Conservation (phyloP, 208 protist species). For the Crithidia fasciculata region DNA sequence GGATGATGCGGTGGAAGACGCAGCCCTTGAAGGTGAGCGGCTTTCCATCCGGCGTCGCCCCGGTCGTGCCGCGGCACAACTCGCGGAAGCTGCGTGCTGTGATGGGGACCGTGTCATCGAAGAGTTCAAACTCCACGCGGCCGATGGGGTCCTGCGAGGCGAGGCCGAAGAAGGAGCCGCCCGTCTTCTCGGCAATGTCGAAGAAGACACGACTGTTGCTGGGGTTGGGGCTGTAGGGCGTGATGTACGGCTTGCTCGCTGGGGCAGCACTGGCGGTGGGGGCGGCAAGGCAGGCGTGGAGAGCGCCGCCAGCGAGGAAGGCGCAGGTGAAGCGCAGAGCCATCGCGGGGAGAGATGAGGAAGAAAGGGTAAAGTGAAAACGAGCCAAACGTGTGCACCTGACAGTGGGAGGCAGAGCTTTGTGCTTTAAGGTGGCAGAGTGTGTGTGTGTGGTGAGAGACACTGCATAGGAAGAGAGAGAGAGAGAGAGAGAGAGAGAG, state of each 20-base stretch:
- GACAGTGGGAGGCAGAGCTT: too few relatives aligned
- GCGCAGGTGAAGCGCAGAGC: slow-evolving; percentile 55
- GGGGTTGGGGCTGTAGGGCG: slow-evolving; percentile 65
- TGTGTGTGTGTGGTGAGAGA: too few relatives aligned
- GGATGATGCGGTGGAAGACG: slow-evolving; percentile 95
- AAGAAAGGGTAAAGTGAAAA: background rate
- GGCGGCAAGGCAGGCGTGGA: slow-evolving; percentile 32
- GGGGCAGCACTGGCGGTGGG: slow-evolving; percentile 24
- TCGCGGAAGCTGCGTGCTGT: slow-evolving; percentile 92
- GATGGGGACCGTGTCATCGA: slow-evolving; percentile 93
- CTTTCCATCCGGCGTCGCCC: slow-evolving; percentile 78
- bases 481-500: background rate
- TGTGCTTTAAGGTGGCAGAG: too few relatives aligned
- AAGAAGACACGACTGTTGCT: slow-evolving; percentile 87
- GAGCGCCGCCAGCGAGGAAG: slow-evolving; percentile 43
- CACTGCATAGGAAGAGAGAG: background rate
- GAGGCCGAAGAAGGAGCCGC: slow-evolving; percentile 57
- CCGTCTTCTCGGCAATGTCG: slow-evolving; percentile 60
- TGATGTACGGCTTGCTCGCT: slow-evolving; percentile 45
- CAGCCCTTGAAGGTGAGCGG: slow-evolving; percentile 92
- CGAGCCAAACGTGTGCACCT: background rate
- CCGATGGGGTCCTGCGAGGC: slow-evolving; percentile 66
- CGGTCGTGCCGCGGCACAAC: slow-evolving; percentile 70
- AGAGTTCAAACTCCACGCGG: slow-evolving; percentile 94
- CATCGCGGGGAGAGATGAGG: slow-evolving; percentile 23